These are phyloP conservation scores for Lodderomyces oxycetoniae DNA, from an alignment of 1,139 yeast genomes.

Conservation along the genomic window DNA sequence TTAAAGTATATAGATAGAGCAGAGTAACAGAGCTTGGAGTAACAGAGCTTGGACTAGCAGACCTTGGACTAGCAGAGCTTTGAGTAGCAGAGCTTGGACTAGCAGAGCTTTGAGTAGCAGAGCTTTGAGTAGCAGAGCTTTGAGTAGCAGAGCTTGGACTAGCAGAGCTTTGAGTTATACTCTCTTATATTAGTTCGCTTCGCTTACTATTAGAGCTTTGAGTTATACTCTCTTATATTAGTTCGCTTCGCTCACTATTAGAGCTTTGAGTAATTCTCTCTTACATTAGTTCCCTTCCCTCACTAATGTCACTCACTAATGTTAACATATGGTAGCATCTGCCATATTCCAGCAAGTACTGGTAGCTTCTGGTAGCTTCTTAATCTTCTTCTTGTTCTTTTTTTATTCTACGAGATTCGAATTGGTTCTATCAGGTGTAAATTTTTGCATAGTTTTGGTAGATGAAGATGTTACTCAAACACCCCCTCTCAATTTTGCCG, in stretches of 20 bases:
- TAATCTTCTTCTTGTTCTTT: background rate
- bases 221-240: background rate
- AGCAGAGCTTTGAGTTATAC: too few species aligned
- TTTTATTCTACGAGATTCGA: conserved; percentile 7
- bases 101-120: too few species aligned
- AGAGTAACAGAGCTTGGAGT: too few species aligned
- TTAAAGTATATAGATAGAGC: too few species aligned
- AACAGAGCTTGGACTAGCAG: too few species aligned
- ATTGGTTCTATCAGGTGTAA: conserved; percentile 7
- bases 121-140: too few species aligned
- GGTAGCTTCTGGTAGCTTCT: conserved; percentile 3
- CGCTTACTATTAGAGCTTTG: background rate
- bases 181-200: background rate
- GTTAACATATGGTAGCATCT: background rate
- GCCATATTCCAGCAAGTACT: conserved; percentile 1
- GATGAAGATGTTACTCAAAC: conserved; percentile 3
- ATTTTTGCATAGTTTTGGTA: conserved; percentile 2
- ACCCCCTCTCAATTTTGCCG: conserved; percentile 4
- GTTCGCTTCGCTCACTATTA: too few species aligned
- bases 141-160: too few species aligned
- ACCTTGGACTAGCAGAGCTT: too few species aligned
- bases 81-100: too few species aligned
- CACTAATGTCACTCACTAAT: too few species aligned
- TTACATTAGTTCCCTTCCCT: background rate
- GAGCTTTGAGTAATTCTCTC: background rate